These are phyloP conservation scores for Cutaneotrichosporon arboriforme DNA, from an alignment of 1,284 basidiomycete species.

Conservation along the genomic window DNA sequence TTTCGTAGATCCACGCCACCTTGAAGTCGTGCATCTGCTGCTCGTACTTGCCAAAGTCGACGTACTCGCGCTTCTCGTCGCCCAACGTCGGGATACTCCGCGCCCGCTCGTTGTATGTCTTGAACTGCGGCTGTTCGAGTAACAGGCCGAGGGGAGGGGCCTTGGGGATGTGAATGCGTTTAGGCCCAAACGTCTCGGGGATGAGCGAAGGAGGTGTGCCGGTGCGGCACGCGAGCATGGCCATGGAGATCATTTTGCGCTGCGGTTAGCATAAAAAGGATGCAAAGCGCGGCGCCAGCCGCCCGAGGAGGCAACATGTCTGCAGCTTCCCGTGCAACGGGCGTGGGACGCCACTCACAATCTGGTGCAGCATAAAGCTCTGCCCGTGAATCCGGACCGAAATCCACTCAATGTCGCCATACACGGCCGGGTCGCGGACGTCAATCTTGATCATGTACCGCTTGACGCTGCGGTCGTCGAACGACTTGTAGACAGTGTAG, in stretches of 20 bases:
- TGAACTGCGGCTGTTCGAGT: conserved; percentile 82
- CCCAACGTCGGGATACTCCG: conserved; percentile 10
- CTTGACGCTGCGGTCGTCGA: conserved; percentile 71
- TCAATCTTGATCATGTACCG: conserved; percentile 80
- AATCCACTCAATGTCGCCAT: conserved; percentile 92
- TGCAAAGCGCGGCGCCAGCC: no score
- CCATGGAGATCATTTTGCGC: conserved; percentile 95
- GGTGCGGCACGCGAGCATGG: conserved; percentile 73
- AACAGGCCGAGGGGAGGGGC: conserved; percentile 92
- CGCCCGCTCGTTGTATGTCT: conserved; percentile 54
- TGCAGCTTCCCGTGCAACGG: background rate
- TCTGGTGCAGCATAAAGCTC: conserved; percentile 97
- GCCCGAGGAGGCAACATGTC: no score
- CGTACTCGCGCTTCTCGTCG: conserved; percentile 37
- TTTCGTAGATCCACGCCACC: conserved; percentile 71
- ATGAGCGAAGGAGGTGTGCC: conserved; percentile 67
- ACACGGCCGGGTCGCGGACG: conserved; percentile 71
- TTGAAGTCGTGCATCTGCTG: conserved; percentile 73
- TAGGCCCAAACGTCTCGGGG: conserved; percentile 57
- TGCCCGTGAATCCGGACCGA: conserved; percentile 91
- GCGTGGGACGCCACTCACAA: conserved; percentile 42
- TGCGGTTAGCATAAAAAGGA: conserved; percentile 45
- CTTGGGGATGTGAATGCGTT: conserved; percentile 84
- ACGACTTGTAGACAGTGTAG: conserved; percentile 85
- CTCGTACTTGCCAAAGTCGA: conserved; percentile 64